Evolutionary conservation across 2,329 filamentous ascomycete genomes (phyloP), one percentile per base, ranked within the genome.

Genomic region (Plectosphaerella sp.): DNA sequence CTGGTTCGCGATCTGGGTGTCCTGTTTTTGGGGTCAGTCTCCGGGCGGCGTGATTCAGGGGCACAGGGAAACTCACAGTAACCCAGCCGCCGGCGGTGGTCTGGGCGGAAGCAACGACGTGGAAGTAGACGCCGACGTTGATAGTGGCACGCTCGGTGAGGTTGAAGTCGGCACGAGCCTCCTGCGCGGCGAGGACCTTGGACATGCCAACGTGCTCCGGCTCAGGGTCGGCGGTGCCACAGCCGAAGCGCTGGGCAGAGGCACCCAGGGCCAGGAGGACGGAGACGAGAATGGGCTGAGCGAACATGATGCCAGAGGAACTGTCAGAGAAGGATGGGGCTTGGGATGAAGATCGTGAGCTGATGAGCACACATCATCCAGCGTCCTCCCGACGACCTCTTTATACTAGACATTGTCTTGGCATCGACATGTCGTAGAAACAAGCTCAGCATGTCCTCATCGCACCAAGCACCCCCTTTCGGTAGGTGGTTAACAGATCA

Each of bases 1-100:
- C 64, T 80, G 76, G 50, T 66, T 56, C 46, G 61, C 51, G 39
- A 75, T 51, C 56, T 67, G 62, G 48, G 62, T 57, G 56, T 68
- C 60, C 68, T 75, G 52, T 39, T 33, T 36, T 51, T 46, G 45
- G 33, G 48, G 51, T 37, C 51, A 49, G 25, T 28, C 14, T 10
- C 11, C 4, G 11, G 11, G 28, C 4, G 8, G 8, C 8, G 8
- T 6, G 24, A 55, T 62, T 50, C 16, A 22, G 37, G 37, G 41
- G 25, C 16, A 37, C 47, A 15, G 46, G 45, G 50, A 15, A n/a
- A 9, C 51, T 20, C 62, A 72, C 70, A 1, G 64, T 67, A 20
- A 73, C 49, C 48, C 72, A 72, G 18, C 70, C 70, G 35, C 62
- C 70, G 47, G 20, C 42, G 20, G 46, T 20, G 11, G 55, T 59